Evolutionary conservation across 1,284 basidiomycete genomes (phyloP).

Genomic region (Fomitopsis pinicola): DNA sequence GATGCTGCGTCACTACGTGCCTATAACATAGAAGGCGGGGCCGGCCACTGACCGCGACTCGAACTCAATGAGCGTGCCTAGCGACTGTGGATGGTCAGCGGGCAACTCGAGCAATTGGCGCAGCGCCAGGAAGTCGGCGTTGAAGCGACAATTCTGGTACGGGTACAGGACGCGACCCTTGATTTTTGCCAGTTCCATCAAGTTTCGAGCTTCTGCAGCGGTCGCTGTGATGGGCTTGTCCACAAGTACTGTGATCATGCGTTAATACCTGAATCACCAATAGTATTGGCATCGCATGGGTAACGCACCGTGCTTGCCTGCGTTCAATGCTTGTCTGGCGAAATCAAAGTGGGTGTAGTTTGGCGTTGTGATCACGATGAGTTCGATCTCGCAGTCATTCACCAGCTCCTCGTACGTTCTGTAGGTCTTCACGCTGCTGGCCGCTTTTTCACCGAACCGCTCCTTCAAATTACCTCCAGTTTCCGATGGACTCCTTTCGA

Average conservation of each 20-base stretch:
- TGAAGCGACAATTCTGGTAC: constrained; percentile 83
- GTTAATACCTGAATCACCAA: not conserved
- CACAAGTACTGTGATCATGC: constrained; percentile 51
- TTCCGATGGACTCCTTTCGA: constrained; percentile 52
- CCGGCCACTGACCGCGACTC: constrained; percentile 57
- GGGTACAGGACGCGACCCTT: constrained; percentile 69
- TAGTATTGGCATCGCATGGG: not conserved
- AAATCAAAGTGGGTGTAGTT: constrained; percentile 77
- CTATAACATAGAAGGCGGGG: not conserved
- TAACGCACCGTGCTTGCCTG: constrained; percentile 70
- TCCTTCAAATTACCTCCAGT: constrained; percentile 59
- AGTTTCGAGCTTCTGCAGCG: constrained; percentile 59
- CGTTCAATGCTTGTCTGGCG: constrained; percentile 58
- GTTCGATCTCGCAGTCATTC: constrained; percentile 55
- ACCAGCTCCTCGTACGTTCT: constrained; percentile 52
- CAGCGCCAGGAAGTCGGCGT: constrained; percentile 79
- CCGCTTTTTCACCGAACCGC: constrained; percentile 48
- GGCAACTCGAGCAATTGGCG: constrained; percentile 59
- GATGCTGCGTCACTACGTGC: not conserved
- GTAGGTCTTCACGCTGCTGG: constrained; percentile 44
- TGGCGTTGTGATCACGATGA: constrained; percentile 73
- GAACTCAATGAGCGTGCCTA: constrained; percentile 68
- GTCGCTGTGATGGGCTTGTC: constrained; percentile 83
- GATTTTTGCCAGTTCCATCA: constrained; percentile 59
- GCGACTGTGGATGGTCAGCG: constrained; percentile 40